Evolutionary conservation across 768 basidiomycete genomes (phyloP), one percentile per base, ranked within the genome.

Genomic region (Pisolithus microcarpus): DNA sequence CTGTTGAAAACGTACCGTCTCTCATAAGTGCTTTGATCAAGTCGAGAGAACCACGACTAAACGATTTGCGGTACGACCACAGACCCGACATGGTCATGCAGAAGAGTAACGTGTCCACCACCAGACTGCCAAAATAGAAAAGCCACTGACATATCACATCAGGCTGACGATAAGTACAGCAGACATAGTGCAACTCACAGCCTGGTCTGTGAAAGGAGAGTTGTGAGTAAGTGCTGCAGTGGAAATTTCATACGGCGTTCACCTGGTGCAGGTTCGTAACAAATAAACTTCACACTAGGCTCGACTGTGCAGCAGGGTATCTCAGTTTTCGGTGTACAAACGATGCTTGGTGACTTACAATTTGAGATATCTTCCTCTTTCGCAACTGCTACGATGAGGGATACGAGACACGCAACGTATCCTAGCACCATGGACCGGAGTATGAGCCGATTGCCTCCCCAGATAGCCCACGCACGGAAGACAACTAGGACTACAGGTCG

Each of bases 381-480:
- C 5, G 5, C 16, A n/a, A 44, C 26, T 9, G 16, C 24, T 5
- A 16, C 7, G 26, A 44, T 7, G n/a, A 30, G 23, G 13, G 43
- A 44, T 23, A 10, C 26, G 16, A 44, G 43, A 3, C 16, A 10
- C 11, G 26, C 43, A 18, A 44, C 6, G 11, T 44, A 44, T 26
- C 5, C 24, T 6, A 28, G 1, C 43, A 16, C 43, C 15, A 44
- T 7, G 7, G 28, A 10, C 43, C 15, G 24, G 15, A 44, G 11
- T 15, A 30, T 4, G 30, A 4, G 2, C 37, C 23, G 34, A 5
- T 16, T 6, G 7, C 44, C 31, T 10, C 53, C 53, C 51, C 53
- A 54, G 43, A 54, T 54, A 19, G 47, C 53, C 51, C 53, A 52
- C 4, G 34, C 53, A 34, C 53, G 44, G 24, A 48, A 5, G 43